Percentiles rank a stretch among this genome's conserved stretches.
Conservation (phyloP, 306 rosid species). For the Delonix regia region DNA sequence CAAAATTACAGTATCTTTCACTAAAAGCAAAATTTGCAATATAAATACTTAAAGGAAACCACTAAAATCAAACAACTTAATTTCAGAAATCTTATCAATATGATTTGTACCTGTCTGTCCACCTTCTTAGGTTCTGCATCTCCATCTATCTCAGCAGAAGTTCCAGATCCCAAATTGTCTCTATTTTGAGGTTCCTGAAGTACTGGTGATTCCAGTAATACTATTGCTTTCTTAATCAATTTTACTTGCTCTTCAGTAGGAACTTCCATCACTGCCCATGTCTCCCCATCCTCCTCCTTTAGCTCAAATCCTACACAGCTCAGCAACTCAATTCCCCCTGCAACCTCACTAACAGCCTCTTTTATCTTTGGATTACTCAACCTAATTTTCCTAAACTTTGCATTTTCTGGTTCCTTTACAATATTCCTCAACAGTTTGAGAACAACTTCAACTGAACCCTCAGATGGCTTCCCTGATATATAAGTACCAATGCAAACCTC, state of each 20-base stretch:
- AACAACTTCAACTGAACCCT: conserved; percentile 74
- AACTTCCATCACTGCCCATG: conserved; percentile 82
- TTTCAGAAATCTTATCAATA: conserved; percentile 13
- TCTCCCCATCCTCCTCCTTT: conserved; percentile 81
- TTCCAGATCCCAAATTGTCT: conserved; percentile 25
- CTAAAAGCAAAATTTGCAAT: conserved; percentile 7
- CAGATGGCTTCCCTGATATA: conserved; percentile 64
- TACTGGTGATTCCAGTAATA: conserved; percentile 56
- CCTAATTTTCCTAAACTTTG: conserved; percentile 81
- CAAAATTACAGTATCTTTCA: not conserved
- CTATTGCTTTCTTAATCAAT: conserved; percentile 50
- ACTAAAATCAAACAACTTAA: conserved; percentile 5
- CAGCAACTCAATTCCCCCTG: conserved; percentile 84
- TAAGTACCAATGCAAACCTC: conserved; percentile 63
- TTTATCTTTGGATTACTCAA: conserved; percentile 83
- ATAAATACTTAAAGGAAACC: conserved; percentile 27
- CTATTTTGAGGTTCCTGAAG: conserved; percentile 47
- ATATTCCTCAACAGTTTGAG: conserved; percentile 72
- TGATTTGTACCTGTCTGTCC: conserved; percentile 71
- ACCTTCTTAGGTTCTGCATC: conserved; percentile 57
- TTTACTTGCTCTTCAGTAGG: conserved; percentile 54
- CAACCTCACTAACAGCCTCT: conserved; percentile 71
- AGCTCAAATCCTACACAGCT: conserved; percentile 70
- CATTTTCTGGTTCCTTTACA: conserved; percentile 78
- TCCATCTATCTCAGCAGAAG: conserved; percentile 38